Base-by-base conservation (phyloP, 306 rosid genomes). In the Lithocarpus polystachyus region DNA sequence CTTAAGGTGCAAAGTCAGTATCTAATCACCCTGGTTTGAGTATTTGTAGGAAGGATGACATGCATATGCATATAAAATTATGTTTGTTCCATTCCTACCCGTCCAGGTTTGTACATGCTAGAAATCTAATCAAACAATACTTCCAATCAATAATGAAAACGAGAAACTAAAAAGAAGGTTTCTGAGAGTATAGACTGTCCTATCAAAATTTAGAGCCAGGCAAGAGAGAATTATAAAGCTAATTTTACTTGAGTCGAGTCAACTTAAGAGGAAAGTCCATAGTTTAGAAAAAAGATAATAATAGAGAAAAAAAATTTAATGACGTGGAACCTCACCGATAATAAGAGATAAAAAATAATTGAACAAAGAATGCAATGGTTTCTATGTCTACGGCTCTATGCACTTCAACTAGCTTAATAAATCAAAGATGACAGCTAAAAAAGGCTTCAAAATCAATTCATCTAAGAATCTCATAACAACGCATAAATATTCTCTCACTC, bases 401-500 rank as follows among this genome's bases (percentile, higher is more conserved):
- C 9, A 19, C 26, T 29, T 52, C 61, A 82, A 82, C 69, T 72
- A 40, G 52, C 67, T 20, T 52, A 35, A 18, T 24, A 61, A 52
- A 73, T 65, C 59, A 31, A 6, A 18, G 43, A 72, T 29, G 56
- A 68, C 55, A 64, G 71, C 20, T 60, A 13, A 35, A 48, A 48
- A 52, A 35, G 60, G 70, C 64, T 48, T 78, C 37, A 57, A 72
- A 35, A 74, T 19, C 33, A 48, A 20, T 59, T 18, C 55, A 51
- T 54, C 57, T 64, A 74, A 48, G 54, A 79, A 33, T 19, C 72
- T 17, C 24, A 53, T 40, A 72, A 53, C 35, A 35, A 24, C 68
- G 29, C 19, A 75, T 26, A 57, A 64, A 80, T 61, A 67, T 59
- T 52, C 56, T 52, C 71, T 55, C 79, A 75, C 73, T 26, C 72